Evolutionary conservation across 495 filamentous ascomycete species (phyloP).

Genomic region (Choiromyces venosus): DNA sequence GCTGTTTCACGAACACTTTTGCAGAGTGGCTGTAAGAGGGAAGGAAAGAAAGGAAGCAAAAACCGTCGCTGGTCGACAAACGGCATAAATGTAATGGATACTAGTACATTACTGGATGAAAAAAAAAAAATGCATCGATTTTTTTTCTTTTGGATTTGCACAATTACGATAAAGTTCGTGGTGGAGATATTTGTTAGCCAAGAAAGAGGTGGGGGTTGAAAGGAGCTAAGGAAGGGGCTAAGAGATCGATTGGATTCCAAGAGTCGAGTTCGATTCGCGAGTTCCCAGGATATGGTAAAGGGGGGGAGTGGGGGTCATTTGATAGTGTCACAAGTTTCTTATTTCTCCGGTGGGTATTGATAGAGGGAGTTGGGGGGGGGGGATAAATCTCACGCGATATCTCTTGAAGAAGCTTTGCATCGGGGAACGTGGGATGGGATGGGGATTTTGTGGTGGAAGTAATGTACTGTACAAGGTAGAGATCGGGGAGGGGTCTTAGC

Average conservation of each 20-base stretch:
- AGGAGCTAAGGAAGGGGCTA: background rate
- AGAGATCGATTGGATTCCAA: background rate
- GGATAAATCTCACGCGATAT: background rate
- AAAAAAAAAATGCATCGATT: background rate
- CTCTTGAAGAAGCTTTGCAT: background rate
- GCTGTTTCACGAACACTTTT: too few species aligned
- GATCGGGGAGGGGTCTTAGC: background rate
- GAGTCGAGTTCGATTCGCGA: background rate
- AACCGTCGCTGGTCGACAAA: background rate
- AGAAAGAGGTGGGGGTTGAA: background rate
- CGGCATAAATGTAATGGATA: background rate
- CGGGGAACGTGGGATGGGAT: background rate
- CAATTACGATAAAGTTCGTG: too few species aligned
- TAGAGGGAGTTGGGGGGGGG: background rate
- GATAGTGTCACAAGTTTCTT: background rate
- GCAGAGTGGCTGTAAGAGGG: too few species aligned
- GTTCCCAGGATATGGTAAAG: background rate
- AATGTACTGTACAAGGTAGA: background rate
- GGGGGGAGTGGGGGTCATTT: background rate
- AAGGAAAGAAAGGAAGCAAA: slow-evolving; percentile 4
- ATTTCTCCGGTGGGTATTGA: background rate
- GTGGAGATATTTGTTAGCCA: background rate
- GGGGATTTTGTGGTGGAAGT: background rate
- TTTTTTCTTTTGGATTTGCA: background rate
- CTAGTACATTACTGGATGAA: background rate